Evolutionary conservation across 2,329 filamentous ascomycete genomes (phyloP).

Genomic region (Hypoxylon sp.): DNA sequence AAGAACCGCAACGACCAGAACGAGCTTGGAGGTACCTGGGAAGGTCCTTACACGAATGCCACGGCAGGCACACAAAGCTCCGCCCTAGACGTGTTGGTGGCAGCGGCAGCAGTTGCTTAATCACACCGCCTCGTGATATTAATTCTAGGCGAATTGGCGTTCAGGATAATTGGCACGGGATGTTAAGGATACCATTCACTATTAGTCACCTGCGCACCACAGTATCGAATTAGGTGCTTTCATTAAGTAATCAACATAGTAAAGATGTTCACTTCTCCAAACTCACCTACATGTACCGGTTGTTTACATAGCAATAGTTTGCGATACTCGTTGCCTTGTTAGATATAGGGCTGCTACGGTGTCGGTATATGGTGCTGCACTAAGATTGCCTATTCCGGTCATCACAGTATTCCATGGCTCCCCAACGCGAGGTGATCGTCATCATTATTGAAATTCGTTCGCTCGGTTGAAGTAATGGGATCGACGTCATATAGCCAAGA

Average conservation of each 20-base stretch:
- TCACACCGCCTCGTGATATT: slow-evolving; percentile 18
- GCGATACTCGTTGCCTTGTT: slow-evolving; percentile 26
- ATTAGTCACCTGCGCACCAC: slow-evolving; percentile 35
- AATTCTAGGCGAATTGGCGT: slow-evolving; percentile 38
- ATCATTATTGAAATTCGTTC: slow-evolving; percentile 12
- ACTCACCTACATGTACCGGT: slow-evolving; percentile 1
- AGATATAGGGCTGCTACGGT: slow-evolving; percentile 18
- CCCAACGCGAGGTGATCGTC: slow-evolving; percentile 29
- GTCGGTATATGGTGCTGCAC: slow-evolving; percentile 23
- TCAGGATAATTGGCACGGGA: slow-evolving; percentile 31
- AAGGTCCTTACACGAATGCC: slow-evolving; percentile 48
- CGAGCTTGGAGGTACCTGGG: slow-evolving; percentile 50
- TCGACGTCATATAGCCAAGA: slow-evolving; percentile 39
- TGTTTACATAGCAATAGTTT: slow-evolving; percentile 6
- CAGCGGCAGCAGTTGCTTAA: slow-evolving; percentile 48
- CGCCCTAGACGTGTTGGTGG: slow-evolving; percentile 49
- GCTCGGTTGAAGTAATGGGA: slow-evolving; percentile 28
- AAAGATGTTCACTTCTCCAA: slow-evolving; percentile 32
- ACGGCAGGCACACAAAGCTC: slow-evolving; percentile 50
- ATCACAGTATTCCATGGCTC: slow-evolving; percentile 24
- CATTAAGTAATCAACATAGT: slow-evolving; percentile 31
- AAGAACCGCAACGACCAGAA: slow-evolving; percentile 52
- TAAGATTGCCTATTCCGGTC: slow-evolving; percentile 27
- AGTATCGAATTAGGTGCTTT: slow-evolving; percentile 25
- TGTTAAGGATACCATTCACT: slow-evolving; percentile 37